Conservation (phyloP, 2,329 filamentous ascomycete species). For the Coniella vitis region DNA sequence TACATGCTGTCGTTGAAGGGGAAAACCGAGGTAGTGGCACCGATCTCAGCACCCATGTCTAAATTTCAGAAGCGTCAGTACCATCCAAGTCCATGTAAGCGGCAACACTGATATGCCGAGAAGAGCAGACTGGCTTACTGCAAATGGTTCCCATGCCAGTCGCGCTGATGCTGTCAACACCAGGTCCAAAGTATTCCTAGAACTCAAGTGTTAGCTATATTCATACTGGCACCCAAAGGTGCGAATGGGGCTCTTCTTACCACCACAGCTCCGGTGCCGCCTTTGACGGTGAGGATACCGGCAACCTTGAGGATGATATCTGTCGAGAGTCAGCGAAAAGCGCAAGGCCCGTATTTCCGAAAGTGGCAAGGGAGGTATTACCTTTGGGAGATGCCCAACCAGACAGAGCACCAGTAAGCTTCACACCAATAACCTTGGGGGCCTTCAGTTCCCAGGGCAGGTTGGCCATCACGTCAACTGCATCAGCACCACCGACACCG, state of each 20-base stretch:
- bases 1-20: constrained; percentile 98
- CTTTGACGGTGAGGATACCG: constrained; percentile 95
- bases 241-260: no score
- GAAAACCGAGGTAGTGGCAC: constrained; percentile 89
- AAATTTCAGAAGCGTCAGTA: neutral
- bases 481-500: constrained; percentile 96
- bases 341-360: no score
- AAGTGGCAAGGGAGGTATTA: constrained; percentile 36
- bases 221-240: no score
- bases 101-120: no score
- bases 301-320: constrained; percentile 97
- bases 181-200: constrained; percentile 38
- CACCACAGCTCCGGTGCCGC: constrained; percentile 80
- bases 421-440: constrained; percentile 93
- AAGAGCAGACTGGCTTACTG: constrained; percentile 43
- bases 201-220: no score
- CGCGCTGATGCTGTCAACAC: constrained; percentile 65
- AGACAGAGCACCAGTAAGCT: constrained; percentile 79
- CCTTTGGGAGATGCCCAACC: constrained; percentile 94
- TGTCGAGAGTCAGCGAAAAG: constrained; percentile 28
- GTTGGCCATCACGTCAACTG: constrained; percentile 96
- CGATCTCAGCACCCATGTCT: constrained; percentile 54
- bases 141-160: constrained; percentile 84
- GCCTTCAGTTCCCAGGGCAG: constrained; percentile 98
- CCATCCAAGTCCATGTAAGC: neutral